These are phyloP conservation scores for Candida labiduridarum DNA, from an alignment of 1,139 yeast genomes.

Conservation along the genomic window DNA sequence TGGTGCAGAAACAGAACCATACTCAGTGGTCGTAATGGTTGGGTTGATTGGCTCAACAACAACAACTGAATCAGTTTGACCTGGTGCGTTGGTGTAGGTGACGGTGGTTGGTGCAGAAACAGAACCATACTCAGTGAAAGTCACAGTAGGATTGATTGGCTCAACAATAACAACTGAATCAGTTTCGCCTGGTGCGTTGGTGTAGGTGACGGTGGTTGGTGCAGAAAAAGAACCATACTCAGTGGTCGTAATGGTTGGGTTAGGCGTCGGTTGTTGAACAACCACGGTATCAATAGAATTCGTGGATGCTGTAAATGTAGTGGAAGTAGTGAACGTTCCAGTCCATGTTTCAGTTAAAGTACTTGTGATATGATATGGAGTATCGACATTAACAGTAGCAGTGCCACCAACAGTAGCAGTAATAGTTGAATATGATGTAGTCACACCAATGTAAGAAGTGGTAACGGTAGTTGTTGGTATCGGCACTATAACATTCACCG, in stretches of 20 bases:
- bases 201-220: too few species aligned
- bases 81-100: slow-evolving; percentile 12
- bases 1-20: slow-evolving; percentile 8
- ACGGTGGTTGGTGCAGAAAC: background rate
- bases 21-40: slow-evolving; percentile 1
- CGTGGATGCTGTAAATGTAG: slow-evolving; percentile 8
- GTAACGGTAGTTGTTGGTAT: slow-evolving; percentile 18
- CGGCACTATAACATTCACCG: slow-evolving; percentile 22
- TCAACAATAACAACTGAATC: slow-evolving; percentile 21
- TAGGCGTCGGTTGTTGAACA: slow-evolving; percentile 17
- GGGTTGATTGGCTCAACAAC: slow-evolving; percentile 15
- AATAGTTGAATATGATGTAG: slow-evolving; percentile 14
- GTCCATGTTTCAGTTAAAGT: slow-evolving; percentile 18
- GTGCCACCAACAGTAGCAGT: slow-evolving; percentile 17
- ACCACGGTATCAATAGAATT: slow-evolving; percentile 13
- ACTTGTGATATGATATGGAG: slow-evolving; percentile 17
- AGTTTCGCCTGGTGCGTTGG: slow-evolving; percentile 19
- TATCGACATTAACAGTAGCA: slow-evolving; percentile 20
- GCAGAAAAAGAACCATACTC: slow-evolving; percentile 7
- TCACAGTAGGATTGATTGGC: slow-evolving; percentile 15
- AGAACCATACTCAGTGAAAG: background rate
- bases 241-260: slow-evolving; percentile 15
- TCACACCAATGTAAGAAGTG: slow-evolving; percentile 16
- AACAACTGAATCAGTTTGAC: slow-evolving; percentile 15
- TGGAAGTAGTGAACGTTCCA: slow-evolving; percentile 14